Evolutionary conservation across 768 basidiomycete genomes (phyloP), one percentile per base, ranked within the genome.

Genomic region (Holtermannia corniformis): DNA sequence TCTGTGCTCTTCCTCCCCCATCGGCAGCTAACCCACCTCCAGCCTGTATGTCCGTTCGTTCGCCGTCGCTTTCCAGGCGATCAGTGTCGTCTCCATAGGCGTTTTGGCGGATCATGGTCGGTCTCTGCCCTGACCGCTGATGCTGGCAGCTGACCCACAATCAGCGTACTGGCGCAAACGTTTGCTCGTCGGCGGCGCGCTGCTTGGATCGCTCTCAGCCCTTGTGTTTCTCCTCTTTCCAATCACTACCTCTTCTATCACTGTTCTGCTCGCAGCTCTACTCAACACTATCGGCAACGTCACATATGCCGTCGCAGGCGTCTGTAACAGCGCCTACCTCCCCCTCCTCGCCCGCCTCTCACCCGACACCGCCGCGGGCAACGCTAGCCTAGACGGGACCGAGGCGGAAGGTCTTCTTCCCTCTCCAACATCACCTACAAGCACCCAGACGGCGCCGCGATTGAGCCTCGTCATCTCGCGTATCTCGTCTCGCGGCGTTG

Each of bases 61-160:
- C 13, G 88, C 87, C 0, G 92, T 96, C 0, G 84, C 85, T 0
- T 72, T 93, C 0, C 92, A 96, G 68, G 92, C 91, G 0, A 63
- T 96, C n/a, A 87, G 85, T 0, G 90, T 99, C 37, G 90, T 99
- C 51, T 91, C 92, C 4, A 86, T 95, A 78, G 88, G 89, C 5
- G 82, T 82, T 14, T 82, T 93, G 51, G 93, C 92, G 1, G 89
- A 97, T 73, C 81, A 86, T 57, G 82, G 90, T 92, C 61, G 54
- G 86, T 77, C 41, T 54, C n/a, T 50, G 40, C 20, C 19, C 3
- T 20, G 41, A 14, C 32, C n/a, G 14, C 24, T 37, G 11, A 58
- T 41, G 45, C 32, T 24, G 27, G 14, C 23, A 22, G 12, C 1
- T 19, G 0, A n/a, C 47, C 57, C 13, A 53, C 32, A 50, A 75